These are phyloP conservation scores for Cutaneotrichosporon daszewskae DNA, from an alignment of 1,284 basidiomycete genomes.

Conservation along the genomic window DNA sequence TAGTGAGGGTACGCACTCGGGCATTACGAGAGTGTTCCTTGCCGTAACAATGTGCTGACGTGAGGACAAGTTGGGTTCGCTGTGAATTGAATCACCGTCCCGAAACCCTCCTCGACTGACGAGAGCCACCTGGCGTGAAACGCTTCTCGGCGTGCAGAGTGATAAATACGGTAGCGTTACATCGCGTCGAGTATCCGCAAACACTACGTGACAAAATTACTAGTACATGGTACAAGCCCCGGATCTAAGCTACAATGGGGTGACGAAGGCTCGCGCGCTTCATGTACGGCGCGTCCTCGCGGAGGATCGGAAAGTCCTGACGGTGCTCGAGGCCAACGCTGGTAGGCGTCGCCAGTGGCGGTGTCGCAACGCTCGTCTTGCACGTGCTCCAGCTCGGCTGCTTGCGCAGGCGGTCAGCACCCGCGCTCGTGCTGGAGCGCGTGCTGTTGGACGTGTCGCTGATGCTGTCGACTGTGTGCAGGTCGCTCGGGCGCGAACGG, in stretches of 20 bases:
- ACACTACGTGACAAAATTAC: slow-evolving; percentile 1
- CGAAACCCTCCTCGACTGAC: too few species aligned
- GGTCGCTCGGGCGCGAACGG: neutral
- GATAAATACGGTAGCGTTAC: too few species aligned
- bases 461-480: neutral
- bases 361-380: slow-evolving; percentile 10
- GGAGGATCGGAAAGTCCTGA: slow-evolving; percentile 1
- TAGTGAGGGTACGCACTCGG: too few species aligned
- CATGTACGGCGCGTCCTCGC: slow-evolving; percentile 3
- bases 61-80: too few species aligned
- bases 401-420: slow-evolving; percentile 6
- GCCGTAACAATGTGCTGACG: too few species aligned
- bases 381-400: slow-evolving; percentile 15
- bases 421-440: neutral
- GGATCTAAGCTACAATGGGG: slow-evolving; percentile 2
- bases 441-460: slow-evolving; percentile 7
- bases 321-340: neutral
- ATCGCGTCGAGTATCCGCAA: too few species aligned
- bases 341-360: slow-evolving; percentile 14
- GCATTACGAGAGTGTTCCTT: too few species aligned
- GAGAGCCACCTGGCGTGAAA: too few species aligned
- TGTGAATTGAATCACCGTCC: too few species aligned
- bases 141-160: too few species aligned
- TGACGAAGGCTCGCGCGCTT: neutral
- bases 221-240: neutral